These are phyloP conservation scores for Aspergillus aculeatus DNA, from an alignment of 2,329 filamentous ascomycete species.

Conservation along the genomic window DNA sequence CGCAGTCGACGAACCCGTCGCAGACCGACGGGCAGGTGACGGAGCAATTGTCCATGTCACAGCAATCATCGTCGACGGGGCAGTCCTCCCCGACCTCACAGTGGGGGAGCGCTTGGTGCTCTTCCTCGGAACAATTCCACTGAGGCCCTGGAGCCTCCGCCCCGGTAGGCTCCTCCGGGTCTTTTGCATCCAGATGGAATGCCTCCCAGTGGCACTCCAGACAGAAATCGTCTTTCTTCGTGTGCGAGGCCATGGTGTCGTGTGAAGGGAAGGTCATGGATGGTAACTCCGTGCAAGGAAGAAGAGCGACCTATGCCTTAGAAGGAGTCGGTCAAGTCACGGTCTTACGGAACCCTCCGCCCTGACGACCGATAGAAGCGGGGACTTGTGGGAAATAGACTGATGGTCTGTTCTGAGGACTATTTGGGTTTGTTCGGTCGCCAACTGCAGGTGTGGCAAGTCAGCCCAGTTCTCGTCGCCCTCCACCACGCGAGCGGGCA, in stretches of 20 bases:
- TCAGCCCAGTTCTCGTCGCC: not conserved
- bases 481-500: conserved; percentile 6
- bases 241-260: conserved; percentile 33
- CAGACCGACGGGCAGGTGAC: conserved; percentile 41
- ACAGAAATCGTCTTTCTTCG: conserved; percentile 36
- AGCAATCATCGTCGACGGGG: conserved; percentile 36
- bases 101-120: conserved; percentile 27
- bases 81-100: conserved; percentile 37
- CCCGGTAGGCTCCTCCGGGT: conserved; percentile 23
- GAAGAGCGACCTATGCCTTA: not conserved
- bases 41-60: conserved; percentile 40
- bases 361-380: not conserved
- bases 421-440: not conserved
- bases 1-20: conserved; percentile 43
- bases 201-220: conserved; percentile 44
- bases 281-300: not conserved
- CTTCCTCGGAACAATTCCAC: conserved; percentile 32
- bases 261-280: not conserved
- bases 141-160: conserved; percentile 23
- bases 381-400: not conserved
- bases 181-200: conserved; percentile 36
- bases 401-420: not conserved
- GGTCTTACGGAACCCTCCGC: not conserved
- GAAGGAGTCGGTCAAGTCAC: not conserved
- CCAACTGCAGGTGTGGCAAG: not conserved